Conservation (phyloP, 106 monocot genomes). For the Dendrobium huoshanense region DNA sequence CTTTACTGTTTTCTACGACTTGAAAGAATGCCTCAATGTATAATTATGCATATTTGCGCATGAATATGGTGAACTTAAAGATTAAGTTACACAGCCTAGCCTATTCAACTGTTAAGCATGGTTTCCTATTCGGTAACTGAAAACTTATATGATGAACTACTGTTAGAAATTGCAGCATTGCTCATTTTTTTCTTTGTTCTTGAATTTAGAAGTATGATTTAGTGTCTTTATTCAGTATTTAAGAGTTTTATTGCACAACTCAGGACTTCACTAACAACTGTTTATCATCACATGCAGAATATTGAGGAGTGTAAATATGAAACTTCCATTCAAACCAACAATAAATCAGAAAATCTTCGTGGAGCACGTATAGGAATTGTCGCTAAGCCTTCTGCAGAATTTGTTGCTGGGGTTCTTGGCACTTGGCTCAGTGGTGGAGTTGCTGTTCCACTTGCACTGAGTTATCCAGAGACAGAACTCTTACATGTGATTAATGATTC, state of each 20-base stretch:
- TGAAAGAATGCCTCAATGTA: background rate
- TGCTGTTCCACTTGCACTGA: constrained; percentile 93
- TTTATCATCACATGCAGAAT: background rate
- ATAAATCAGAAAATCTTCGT: constrained; percentile 27
- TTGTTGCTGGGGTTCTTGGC: constrained; percentile 82
- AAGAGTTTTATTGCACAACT: background rate
- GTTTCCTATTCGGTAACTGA: background rate
- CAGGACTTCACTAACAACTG: background rate
- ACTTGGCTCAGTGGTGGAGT: constrained; percentile 97
- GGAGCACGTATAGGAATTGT: constrained; percentile 85
- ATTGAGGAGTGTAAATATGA: background rate
- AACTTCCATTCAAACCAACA: constrained; percentile 18
- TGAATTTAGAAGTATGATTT: background rate
- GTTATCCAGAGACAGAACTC: constrained; percentile 88
- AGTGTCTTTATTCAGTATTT: background rate
- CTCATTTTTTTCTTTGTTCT: background rate
- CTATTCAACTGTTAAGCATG: background rate
- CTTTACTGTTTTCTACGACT: background rate
- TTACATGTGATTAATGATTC: constrained; percentile 95
- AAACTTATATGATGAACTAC: background rate
- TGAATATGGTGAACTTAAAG: background rate
- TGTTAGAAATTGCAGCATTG: background rate
- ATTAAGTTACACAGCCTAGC: background rate
- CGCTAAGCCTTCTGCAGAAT: constrained; percentile 94
- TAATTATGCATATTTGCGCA: background rate